Evolutionary conservation across 345 rosid genomes (phyloP), one percentile per base, ranked within the genome.

Genomic region (Citrus hindsii): DNA sequence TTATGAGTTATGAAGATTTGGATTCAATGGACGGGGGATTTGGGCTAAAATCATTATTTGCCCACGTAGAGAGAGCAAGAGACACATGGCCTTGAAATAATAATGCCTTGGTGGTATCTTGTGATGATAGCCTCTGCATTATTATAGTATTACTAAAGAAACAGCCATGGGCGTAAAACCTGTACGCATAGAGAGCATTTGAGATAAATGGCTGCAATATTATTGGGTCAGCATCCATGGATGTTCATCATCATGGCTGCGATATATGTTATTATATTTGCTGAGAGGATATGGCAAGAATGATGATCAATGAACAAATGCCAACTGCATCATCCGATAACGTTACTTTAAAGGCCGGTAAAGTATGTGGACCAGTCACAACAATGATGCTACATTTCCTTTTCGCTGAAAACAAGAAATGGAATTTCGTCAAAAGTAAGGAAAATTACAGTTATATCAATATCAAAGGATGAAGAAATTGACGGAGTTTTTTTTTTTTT

Each of bases 1-100:
- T 35, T 67, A 0, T 28, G 76, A 59, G 5, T 24, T 38, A 1
- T 22, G 76, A 66, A 69, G 79, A 55, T 70, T 21, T 46, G 68
- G 66, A 51, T 73, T 67, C 76, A 80, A 55, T 28, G 76, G 10
- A 75, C 25, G 70, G 28, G 62, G 70, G 16, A 16, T 21, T 22
- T 38, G 28, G 24, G 19, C 22, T 60, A 32, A 24, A 6, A 40
- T 60, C 42, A 46, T 64, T 64, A 46, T 64, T 64, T 48, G 69
- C 69, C 60, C 60, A 75, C 8, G 10, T 2, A 22, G 69, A 74
- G 38, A 24, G 30, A 24, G 77, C 21, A 2, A 51, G 61, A 51
- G 60, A 33, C 51, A 58, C 25, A 58, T 6, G 10, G 25, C 42
- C 18, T 42, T 46, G 5, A 6, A 56, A 56, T 7, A 67, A 51